Base-by-base conservation (phyloP, 2,329 filamentous ascomycete species). In the Monilinia aucupariae region DNA sequence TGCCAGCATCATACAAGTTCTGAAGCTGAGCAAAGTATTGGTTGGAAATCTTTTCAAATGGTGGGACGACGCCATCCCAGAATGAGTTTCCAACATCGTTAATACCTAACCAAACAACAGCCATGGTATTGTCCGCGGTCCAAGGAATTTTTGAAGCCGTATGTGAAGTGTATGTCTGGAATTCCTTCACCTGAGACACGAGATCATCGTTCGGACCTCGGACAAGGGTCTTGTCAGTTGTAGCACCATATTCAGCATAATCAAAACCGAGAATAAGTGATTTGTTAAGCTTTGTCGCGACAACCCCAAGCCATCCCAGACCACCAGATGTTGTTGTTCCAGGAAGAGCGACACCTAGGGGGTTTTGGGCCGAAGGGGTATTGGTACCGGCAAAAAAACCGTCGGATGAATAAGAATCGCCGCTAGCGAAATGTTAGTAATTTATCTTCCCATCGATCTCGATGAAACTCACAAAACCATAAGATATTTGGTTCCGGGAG, bases 41-140 rank as follows among this genome's bases (percentile, higher is more conserved):
- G n/a, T 60, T 48, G 2, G 52, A 8, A 13, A 52, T 39, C 20
- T 45, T 34, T 13, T 52, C 37, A 8, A 52, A 60, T 10, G 48
- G 34, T 9, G 58, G 52, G 4, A n/a, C 27, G 15, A 60, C 34
- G 7, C 58, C 58, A 37, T 60, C 58, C 58, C 58, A 60, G 34
- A 45, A 52, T 0, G 58, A 45, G 30, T 60, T 60, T 52, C 58
- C 58, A 1, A 60, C 58, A 37, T 60, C 58, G n/a, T 60, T 60
- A 17, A 52, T 60, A 9, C 58, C 58, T 34, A 60, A 34, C 47
- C 47, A 52, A 15, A 60, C 37, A 12, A 52, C 20, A 4, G 39
- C 58, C 58, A 60, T 60, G 9, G 58, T 60, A 17, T 52, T 60
- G 6, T 43, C 58, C 25, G 22, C n/a, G 25, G 58, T 45, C 48